Base-by-base conservation (phyloP, 768 basidiomycete genomes). In the Amanita pallidorosea region DNA sequence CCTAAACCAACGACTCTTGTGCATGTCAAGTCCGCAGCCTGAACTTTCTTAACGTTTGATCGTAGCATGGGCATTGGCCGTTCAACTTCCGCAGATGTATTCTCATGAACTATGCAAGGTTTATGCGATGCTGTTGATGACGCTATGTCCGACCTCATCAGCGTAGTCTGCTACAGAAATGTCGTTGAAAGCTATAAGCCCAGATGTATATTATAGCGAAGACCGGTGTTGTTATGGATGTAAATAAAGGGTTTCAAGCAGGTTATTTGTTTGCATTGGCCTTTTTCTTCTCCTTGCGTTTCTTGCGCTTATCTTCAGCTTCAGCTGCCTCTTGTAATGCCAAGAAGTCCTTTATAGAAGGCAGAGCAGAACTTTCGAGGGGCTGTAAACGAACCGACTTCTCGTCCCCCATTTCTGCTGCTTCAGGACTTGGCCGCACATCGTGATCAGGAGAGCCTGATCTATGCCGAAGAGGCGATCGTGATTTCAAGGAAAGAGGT, bases 261-360 rank as follows among this genome's bases (percentile, higher is more conserved):
- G 20, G 18, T 31, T 23, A 42, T 42, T 22, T 60, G 67, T 47
- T 68, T 70, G 17, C 67, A 67, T 36, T 60, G 42, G 23, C 67
- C 58, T 78, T 80, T 57, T 80, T 80, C 65, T 88, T 88, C 51
- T 88, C 85, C 63, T 89, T 92, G 50, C 78, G 73, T 55, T 85
- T 81, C 55, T 72, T 77, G 55, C 83, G 73, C 62, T 89, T 88
- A 50, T 83, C 77, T 12, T 72, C 72, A 52, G 76, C 75, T 55
- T 76, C 79, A 5, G 75, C 78, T 13, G 78, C 83, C 35, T 79
- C 71, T 55, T 92, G 87, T 71, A 86, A 78, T 5, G 82, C 85
- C 35, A 97, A 68, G 53, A 96, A 74, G 25, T 89, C 86, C 46
- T 79, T 78, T 63, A 95, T 87, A 13, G 88, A 91, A 31, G 89